Conservation (phyloP, 257 asterid species). For the Lavandula angustifolia region DNA sequence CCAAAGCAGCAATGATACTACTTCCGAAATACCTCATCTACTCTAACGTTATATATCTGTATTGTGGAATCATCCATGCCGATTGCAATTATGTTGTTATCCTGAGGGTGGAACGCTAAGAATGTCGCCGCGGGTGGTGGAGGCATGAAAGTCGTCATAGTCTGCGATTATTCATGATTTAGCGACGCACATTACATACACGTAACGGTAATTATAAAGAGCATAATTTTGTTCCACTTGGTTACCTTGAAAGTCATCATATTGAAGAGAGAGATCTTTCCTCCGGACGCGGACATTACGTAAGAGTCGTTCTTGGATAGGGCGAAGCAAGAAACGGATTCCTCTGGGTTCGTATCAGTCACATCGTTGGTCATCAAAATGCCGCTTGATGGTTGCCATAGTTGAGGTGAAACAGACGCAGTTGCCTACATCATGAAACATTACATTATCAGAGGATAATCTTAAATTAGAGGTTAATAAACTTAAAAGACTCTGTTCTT, state of each 20-base stretch:
- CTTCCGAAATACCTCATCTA: conserved; percentile 56
- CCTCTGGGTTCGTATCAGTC: conserved; percentile 52
- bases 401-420: conserved; percentile 53
- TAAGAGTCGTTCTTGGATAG: conserved; percentile 71
- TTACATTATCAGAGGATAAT: conserved; percentile 10
- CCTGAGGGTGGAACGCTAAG: conserved; percentile 76
- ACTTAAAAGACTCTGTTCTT: conserved; percentile 6
- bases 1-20: neutral
- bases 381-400: conserved; percentile 77
- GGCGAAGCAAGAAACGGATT: conserved; percentile 65
- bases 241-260: conserved; percentile 78
- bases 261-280: conserved; percentile 67
- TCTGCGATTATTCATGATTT: conserved; percentile 41
- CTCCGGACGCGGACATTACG: conserved; percentile 74
- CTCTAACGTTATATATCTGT: conserved; percentile 68
- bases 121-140: conserved; percentile 80
- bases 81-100: conserved; percentile 65
- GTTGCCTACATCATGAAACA: conserved; percentile 49
- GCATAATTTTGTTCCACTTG: neutral
- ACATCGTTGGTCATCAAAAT: conserved; percentile 66
- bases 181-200: conserved; percentile 3
- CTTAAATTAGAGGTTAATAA: conserved; percentile 17
- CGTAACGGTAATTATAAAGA: neutral
- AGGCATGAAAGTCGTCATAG: conserved; percentile 74
- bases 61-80: conserved; percentile 80